Conservation (phyloP, 768 basidiomycete species). For the Lactifluus subvellereus region DNA sequence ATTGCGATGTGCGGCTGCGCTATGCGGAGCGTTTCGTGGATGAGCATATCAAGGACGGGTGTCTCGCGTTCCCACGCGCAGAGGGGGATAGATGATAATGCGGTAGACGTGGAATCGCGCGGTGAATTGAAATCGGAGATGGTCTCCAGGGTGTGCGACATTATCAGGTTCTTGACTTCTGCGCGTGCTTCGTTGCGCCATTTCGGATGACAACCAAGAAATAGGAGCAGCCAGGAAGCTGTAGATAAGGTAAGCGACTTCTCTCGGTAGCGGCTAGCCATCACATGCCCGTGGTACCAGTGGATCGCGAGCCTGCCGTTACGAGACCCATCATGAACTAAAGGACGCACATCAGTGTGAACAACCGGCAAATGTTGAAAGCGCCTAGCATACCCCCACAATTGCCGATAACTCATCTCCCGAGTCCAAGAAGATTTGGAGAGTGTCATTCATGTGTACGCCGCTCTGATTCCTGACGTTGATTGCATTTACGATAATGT, state of each 20-base stretch:
- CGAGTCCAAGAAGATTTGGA: slow-evolving; percentile 68
- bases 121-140: slow-evolving; percentile 5
- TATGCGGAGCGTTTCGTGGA: slow-evolving; percentile 70
- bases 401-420: slow-evolving; percentile 63
- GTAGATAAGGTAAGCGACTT: slow-evolving; percentile 12
- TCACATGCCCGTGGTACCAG: slow-evolving; percentile 56
- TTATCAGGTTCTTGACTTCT: slow-evolving; percentile 54
- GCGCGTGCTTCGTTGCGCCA: slow-evolving; percentile 57
- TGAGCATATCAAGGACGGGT: slow-evolving; percentile 65
- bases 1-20: slow-evolving; percentile 78
- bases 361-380: not conserved
- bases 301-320: slow-evolving; percentile 76
- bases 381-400: slow-evolving; percentile 50
- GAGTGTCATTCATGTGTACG: slow-evolving; percentile 53
- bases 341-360: slow-evolving; percentile 23
- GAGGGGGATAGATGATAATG: slow-evolving; percentile 56
- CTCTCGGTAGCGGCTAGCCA: slow-evolving; percentile 7
- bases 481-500: slow-evolving; percentile 56
- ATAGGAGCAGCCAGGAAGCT: slow-evolving; percentile 74
- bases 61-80: slow-evolving; percentile 65
- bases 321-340: slow-evolving; percentile 81
- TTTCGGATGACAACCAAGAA: slow-evolving; percentile 58
- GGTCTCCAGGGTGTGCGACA: slow-evolving; percentile 7
- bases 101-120: slow-evolving; percentile 36
- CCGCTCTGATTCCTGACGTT: slow-evolving; percentile 53